phyloP scores from a whole-genome alignment of 257 asterid genomes.

The Solanum sitiens region DNA sequence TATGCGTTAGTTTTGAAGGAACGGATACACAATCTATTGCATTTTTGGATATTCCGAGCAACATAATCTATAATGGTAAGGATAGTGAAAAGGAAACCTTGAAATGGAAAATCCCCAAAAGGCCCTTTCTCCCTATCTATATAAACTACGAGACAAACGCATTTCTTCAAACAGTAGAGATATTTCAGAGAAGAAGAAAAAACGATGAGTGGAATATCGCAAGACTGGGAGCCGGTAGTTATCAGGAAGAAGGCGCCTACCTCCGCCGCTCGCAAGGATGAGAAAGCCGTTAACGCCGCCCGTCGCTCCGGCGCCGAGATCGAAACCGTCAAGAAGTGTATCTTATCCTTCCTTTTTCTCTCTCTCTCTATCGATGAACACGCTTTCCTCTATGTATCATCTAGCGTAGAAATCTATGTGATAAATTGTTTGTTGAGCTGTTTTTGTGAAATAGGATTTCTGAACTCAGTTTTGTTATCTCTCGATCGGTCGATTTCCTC shows the following conservation, averaged over 20 bases:
- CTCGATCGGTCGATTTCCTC: not conserved
- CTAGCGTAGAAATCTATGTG: not conserved
- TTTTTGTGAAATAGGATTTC: not conserved
- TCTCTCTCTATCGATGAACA: not conserved
- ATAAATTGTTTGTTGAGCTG: not conserved
- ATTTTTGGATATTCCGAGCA: not conserved
- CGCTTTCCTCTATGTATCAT: not conserved
- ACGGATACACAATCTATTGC: not conserved
- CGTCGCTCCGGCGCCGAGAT: constrained; percentile 96
- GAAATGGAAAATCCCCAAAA: not conserved
- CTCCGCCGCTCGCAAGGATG: constrained; percentile 90
- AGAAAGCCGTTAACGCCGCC: constrained; percentile 96
- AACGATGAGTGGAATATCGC: constrained; percentile 36
- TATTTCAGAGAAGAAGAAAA: not conserved
- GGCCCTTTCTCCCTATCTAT: not conserved
- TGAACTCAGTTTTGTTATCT: not conserved
- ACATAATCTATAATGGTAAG: not conserved
- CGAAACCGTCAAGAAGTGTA: constrained; percentile 74
- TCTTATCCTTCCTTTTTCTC: not conserved
- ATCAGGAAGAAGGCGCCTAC: constrained; percentile 84
- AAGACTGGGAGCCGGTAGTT: constrained; percentile 94
- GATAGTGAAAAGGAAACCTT: not conserved
- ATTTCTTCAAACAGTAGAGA: not conserved
- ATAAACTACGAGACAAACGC: not conserved
- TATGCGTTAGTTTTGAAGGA: not conserved